phyloP scores from a whole-genome alignment of 768 basidiomycete genomes.

The Lactifluus pinguis region DNA sequence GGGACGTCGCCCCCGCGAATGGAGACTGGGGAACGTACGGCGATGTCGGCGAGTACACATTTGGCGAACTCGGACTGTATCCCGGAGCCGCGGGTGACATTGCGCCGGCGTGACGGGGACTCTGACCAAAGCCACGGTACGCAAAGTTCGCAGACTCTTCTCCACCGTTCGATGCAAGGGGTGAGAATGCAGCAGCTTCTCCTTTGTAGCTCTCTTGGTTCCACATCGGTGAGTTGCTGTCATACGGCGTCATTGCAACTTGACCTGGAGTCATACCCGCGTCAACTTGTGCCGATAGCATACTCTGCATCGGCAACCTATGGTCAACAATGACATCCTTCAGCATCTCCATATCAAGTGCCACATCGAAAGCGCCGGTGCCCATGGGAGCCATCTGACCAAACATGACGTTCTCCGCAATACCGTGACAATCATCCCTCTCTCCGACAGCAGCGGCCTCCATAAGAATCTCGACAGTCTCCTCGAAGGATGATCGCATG shows the following conservation, averaged over 20 bases:
- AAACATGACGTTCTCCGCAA: conserved; percentile 99
- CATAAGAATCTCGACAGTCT: conserved; percentile 98
- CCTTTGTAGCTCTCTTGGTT: conserved; percentile 67
- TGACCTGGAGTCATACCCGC: conserved; percentile 88
- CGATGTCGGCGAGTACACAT: conserved; percentile 81
- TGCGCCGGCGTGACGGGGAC: conserved; percentile 71
- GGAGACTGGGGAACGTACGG: conserved; percentile 85
- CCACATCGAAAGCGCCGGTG: conserved; percentile 92
- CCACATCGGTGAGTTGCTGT: conserved; percentile 83
- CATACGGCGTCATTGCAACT: conserved; percentile 95
- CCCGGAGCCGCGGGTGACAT: conserved; percentile 85
- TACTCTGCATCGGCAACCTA: conserved; percentile 75
- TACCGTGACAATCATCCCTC: conserved; percentile 95
- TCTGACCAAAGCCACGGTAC: conserved; percentile 74
- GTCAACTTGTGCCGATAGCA: conserved; percentile 70
- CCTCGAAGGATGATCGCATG: conserved; percentile 98
- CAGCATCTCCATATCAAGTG: conserved; percentile 94
- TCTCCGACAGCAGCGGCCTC: conserved; percentile 98
- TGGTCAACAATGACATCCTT: conserved; percentile 98
- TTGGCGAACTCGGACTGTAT: conserved; percentile 90
- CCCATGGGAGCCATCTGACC: conserved; percentile 99
- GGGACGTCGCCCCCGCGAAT: conserved; percentile 73
- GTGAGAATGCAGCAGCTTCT: conserved; percentile 90
- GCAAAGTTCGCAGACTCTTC: conserved; percentile 75
- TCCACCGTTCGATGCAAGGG: conserved; percentile 72